Conservation (phyloP, 2,329 filamentous ascomycete genomes). For the Conoideocrella luteorostrata region DNA sequence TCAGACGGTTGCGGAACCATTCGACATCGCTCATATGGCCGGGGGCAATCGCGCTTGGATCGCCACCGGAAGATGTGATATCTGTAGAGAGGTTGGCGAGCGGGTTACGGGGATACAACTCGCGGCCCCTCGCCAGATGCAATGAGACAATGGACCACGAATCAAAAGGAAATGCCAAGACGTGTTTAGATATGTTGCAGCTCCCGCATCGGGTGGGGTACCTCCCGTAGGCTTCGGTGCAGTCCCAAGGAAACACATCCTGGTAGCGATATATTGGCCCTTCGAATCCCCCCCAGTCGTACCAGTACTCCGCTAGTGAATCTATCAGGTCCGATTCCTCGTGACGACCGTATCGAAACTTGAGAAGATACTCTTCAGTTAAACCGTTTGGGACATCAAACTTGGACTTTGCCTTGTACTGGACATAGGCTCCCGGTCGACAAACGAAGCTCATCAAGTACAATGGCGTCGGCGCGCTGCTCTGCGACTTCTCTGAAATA, state of each 20-base stretch:
- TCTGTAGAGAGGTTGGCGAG: no score
- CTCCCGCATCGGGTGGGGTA: slow-evolving; percentile 29
- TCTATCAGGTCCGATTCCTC: slow-evolving; percentile 37
- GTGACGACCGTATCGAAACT: slow-evolving; percentile 31
- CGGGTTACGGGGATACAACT: slow-evolving; percentile 23
- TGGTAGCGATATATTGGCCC: slow-evolving; percentile 32
- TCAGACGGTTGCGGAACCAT: slow-evolving; percentile 31
- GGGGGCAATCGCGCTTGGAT: slow-evolving; percentile 10
- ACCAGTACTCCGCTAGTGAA: slow-evolving; percentile 37
- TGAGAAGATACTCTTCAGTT: slow-evolving; percentile 36
- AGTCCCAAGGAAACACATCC: slow-evolving; percentile 40
- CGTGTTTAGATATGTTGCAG: slow-evolving; percentile 38
- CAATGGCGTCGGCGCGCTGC: slow-evolving; percentile 12
- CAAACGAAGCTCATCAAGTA: slow-evolving; percentile 36
- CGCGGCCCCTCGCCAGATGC: slow-evolving; percentile 29
- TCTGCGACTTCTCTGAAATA: background rate
- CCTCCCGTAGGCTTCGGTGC: slow-evolving; percentile 35
- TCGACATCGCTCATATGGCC: slow-evolving; percentile 14
- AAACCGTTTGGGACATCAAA: slow-evolving; percentile 32
- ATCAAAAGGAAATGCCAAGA: slow-evolving; percentile 39
- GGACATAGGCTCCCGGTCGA: slow-evolving; percentile 19
- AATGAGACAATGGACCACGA: slow-evolving; percentile 34
- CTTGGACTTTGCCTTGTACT: slow-evolving; percentile 22
- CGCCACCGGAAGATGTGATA: no score
- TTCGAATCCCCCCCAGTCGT: slow-evolving; percentile 37